Evolutionary conservation across 1,284 basidiomycete species (phyloP), one percentile per base, ranked within the genome.

Genomic region (Psilocybe mexicana): DNA sequence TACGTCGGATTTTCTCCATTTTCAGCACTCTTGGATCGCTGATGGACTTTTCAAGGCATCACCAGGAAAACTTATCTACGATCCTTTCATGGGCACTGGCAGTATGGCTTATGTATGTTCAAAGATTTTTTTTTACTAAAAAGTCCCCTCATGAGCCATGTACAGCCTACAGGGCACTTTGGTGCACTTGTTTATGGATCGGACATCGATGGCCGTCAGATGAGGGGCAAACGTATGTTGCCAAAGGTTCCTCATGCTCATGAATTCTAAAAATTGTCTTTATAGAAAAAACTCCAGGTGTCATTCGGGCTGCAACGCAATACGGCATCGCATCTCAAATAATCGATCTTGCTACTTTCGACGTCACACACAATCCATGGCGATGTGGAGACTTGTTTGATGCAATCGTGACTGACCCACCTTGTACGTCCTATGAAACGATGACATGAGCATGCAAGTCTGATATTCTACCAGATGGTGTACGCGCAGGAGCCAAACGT

Each of bases 131-230:
- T 18, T 18, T 6, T 24, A 40, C 25, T 28, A 14, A 3, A 2
- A 6, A 6, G 6, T 33, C 6, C 18, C 11, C 42, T 7, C 11
- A 30, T 43, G 46, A 36, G 11, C 5, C 49, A 12, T 43, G 7
- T 43, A 6, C 68, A 93, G 90, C 90, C 90, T 0, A 83, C 83
- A 2, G 92, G 94, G 0, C 84, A 94, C 68, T 97, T 96, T 64
- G 97, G 97, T 11, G 91, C 95, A 0, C 76, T 86, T 48, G 85
- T 96, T 0, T 86, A 93, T 56, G 97, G 96, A 3, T 96, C 93
- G 28, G 97, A 99, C 72, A 98, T 99, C 53, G 97, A 99, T 67
- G 96, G 95, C 0, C 81, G 96, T 49, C 96, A 98, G 70, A 96
- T 99, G 89, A 80, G 94, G 59, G 96, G 96, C 14, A 97, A 96